These are phyloP conservation scores for Sanghuangporus sanghuang DNA, from an alignment of 1,284 basidiomycete genomes.

Conservation along the genomic window DNA sequence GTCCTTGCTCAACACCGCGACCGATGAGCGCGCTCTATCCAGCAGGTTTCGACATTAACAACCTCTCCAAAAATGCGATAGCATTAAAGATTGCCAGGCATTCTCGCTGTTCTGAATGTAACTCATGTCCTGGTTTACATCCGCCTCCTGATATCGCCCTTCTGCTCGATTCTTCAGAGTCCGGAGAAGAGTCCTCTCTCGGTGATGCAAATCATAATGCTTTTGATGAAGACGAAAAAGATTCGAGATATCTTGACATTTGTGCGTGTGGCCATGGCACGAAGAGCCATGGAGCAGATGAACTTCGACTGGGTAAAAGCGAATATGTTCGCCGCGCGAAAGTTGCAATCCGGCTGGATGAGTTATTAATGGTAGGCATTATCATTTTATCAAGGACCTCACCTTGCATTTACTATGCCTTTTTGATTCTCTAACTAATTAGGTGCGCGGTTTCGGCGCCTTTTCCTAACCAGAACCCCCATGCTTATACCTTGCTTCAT, in stretches of 20 bases:
- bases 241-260: slow-evolving; percentile 50
- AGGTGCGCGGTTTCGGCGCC: slow-evolving; percentile 18
- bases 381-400: slow-evolving; percentile 16
- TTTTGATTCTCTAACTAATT: neutral
- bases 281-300: slow-evolving; percentile 65
- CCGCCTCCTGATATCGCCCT: slow-evolving; percentile 57
- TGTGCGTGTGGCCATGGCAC: slow-evolving; percentile 78
- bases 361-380: slow-evolving; percentile 69
- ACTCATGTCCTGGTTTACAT: slow-evolving; percentile 58
- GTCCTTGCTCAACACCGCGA: neutral
- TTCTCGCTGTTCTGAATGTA: slow-evolving; percentile 57
- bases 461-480: neutral
- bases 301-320: slow-evolving; percentile 43
- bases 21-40: slow-evolving; percentile 44
- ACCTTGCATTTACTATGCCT: slow-evolving; percentile 12
- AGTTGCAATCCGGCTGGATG: slow-evolving; percentile 80
- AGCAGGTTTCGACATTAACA: slow-evolving; percentile 41
- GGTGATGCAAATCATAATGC: slow-evolving; percentile 55
- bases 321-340: slow-evolving; percentile 70
- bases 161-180: slow-evolving; percentile 45
- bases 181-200: slow-evolving; percentile 38
- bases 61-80: slow-evolving; percentile 43
- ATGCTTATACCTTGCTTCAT: slow-evolving; percentile 3
- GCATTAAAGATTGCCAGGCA: slow-evolving; percentile 73
- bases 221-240: slow-evolving; percentile 53